A percentile compares a stretch with the other conserved stretches of the same genome.
These are phyloP conservation scores for Adansonia gregorii DNA, from an alignment of 441 rosid genomes.

Conservation along the genomic window DNA sequence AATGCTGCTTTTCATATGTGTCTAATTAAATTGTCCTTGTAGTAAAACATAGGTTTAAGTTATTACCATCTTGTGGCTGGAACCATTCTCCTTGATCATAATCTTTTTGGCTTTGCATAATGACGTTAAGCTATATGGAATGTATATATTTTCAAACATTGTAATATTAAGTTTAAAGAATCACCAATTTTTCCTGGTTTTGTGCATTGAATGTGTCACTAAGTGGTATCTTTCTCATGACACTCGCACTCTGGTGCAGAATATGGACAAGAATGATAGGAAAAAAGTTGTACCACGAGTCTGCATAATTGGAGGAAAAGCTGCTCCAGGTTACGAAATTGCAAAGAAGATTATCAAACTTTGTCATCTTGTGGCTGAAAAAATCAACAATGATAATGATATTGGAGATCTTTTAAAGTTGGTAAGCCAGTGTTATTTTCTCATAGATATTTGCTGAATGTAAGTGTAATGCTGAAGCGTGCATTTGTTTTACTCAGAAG, in stretches of 20 bases:
- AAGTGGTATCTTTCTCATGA: constrained; percentile 16
- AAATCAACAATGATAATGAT: constrained; percentile 49
- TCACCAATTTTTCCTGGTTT: not conserved
- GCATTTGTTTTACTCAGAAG: not conserved
- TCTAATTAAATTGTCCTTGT: not conserved
- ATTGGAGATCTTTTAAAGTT: constrained; percentile 59
- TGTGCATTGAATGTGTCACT: not conserved
- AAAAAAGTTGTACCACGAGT: constrained; percentile 58
- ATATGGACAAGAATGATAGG: constrained; percentile 50
- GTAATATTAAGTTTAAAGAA: constrained; percentile 1
- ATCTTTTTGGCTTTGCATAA: not conserved
- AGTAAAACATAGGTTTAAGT: not conserved
- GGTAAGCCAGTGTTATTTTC: constrained; percentile 33
- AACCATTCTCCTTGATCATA: not conserved
- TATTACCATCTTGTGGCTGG: not conserved
- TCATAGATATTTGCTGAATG: not conserved
- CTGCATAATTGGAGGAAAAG: constrained; percentile 64
- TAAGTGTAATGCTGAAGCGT: not conserved
- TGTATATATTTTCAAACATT: not conserved
- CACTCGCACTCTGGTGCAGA: constrained; percentile 35
- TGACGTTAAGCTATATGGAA: not conserved
- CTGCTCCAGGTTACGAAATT: constrained; percentile 60
- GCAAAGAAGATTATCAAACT: constrained; percentile 61
- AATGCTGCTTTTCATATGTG: constrained; percentile 12
- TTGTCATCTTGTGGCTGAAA: constrained; percentile 53